Evolutionary conservation across 345 rosid species (phyloP).

Genomic region (Salix koriyanagi): DNA sequence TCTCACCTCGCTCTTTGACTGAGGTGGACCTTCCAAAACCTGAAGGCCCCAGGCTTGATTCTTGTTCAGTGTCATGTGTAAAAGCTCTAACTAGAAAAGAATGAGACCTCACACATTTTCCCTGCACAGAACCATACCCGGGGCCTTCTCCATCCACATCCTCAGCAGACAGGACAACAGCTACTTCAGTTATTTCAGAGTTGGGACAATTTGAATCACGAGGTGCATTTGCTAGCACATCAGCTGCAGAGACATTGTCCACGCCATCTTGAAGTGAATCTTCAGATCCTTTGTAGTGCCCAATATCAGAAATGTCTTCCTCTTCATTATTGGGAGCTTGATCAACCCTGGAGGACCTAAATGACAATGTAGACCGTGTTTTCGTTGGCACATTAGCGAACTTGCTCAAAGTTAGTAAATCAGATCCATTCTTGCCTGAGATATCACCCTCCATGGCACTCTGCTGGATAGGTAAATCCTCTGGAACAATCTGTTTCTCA

Average conservation of each 20-base stretch:
- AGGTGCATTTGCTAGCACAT: slow-evolving; percentile 19
- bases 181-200: slow-evolving; percentile 33
- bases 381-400: slow-evolving; percentile 81
- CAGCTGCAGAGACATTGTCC: slow-evolving; percentile 32
- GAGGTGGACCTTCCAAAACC: slow-evolving; percentile 46
- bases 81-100: slow-evolving; percentile 54
- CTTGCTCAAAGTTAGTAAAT: slow-evolving; percentile 64
- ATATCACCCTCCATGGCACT: slow-evolving; percentile 28
- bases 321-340: slow-evolving; percentile 34
- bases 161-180: slow-evolving; percentile 27
- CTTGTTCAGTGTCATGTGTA: slow-evolving; percentile 38
- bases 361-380: slow-evolving; percentile 68
- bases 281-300: slow-evolving; percentile 31
- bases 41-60: slow-evolving; percentile 34
- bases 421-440: slow-evolving; percentile 40
- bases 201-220: slow-evolving; percentile 27
- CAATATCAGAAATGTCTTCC: slow-evolving; percentile 37
- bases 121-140: slow-evolving; percentile 31
- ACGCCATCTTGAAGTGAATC: slow-evolving; percentile 30
- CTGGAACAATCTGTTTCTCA: slow-evolving; percentile 38
- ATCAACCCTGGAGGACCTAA: slow-evolving; percentile 38
- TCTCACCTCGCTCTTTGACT: slow-evolving; percentile 65
- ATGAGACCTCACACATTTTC: slow-evolving; percentile 49
- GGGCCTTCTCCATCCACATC: slow-evolving; percentile 34
- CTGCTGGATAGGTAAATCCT: slow-evolving; percentile 31